These are phyloP conservation scores for Carex cristatella DNA, from an alignment of 176 grass and related monocot species.

Conservation along the genomic window DNA sequence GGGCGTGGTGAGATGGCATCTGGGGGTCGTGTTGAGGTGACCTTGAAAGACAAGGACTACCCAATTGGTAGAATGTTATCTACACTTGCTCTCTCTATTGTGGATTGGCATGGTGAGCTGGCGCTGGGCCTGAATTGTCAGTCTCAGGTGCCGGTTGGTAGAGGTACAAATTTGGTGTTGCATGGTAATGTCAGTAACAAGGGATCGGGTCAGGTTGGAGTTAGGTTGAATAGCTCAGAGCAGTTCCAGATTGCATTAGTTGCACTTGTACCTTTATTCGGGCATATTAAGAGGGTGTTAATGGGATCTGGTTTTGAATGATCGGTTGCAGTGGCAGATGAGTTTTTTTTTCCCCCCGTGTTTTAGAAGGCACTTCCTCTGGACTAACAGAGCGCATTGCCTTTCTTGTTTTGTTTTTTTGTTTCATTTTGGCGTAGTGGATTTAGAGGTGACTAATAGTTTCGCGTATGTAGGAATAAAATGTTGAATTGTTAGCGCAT, in stretches of 20 bases:
- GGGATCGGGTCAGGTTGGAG: slow-evolving; percentile 60
- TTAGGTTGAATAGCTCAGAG: slow-evolving; percentile 90
- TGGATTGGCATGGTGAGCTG: slow-evolving; percentile 91
- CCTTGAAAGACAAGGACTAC: slow-evolving; percentile 81
- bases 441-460: slow-evolving; percentile 11
- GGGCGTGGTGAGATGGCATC: slow-evolving; percentile 63
- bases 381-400: background rate
- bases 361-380: background rate
- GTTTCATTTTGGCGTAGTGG: background rate
- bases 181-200: slow-evolving; percentile 80
- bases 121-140: slow-evolving; percentile 75
- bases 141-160: slow-evolving; percentile 74
- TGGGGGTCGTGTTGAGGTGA: slow-evolving; percentile 72
- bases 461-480: background rate
- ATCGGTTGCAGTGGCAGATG: background rate
- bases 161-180: slow-evolving; percentile 56
- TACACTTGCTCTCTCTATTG: slow-evolving; percentile 57
- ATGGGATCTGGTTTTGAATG: slow-evolving; percentile 24
- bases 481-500: background rate
- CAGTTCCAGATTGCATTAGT: slow-evolving; percentile 75
- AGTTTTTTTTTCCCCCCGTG: background rate
- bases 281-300: slow-evolving; percentile 46
- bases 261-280: slow-evolving; percentile 58
- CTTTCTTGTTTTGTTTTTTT: background rate
- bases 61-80: slow-evolving; percentile 70